A percentile compares a stretch with the other conserved stretches of the same genome.
Evolutionary conservation across 176 grass and related monocot genomes (phyloP).

Genomic region (Ensete glaucum): DNA sequence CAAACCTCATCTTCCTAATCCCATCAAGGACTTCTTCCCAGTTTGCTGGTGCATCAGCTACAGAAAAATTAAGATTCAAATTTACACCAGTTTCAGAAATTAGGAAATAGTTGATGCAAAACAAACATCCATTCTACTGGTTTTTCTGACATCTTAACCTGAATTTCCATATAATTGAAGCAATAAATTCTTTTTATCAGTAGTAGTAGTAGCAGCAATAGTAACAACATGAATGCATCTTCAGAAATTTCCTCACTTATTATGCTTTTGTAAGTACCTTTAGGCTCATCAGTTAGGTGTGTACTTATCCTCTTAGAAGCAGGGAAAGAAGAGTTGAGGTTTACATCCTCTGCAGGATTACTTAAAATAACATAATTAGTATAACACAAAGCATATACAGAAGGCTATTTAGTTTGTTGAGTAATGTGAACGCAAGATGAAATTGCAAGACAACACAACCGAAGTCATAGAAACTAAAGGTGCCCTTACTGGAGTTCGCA

Average conservation of each 20-base stretch:
- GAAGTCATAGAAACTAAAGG: background rate
- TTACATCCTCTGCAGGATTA: background rate
- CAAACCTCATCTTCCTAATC: constrained; percentile 74
- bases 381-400: constrained; percentile 22
- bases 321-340: background rate
- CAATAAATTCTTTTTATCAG: too few relatives aligned
- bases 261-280: background rate
- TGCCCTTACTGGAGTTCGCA: constrained; percentile 29
- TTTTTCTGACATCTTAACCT: too few relatives aligned
- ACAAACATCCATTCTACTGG: background rate
- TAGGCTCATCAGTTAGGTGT: background rate
- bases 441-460: background rate
- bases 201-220: too few relatives aligned
- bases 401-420: background rate
- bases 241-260: too few relatives aligned
- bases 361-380: constrained; percentile 5
- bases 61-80: background rate
- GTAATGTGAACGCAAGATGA: background rate
- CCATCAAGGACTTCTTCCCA: constrained; percentile 69
- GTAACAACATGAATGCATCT: too few relatives aligned
- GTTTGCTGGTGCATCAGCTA: constrained; percentile 52
- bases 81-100: background rate
- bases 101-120: background rate
- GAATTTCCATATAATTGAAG: too few relatives aligned
- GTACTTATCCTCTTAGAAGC: background rate